Base-by-base conservation (phyloP, 116 monocot genomes). In the Posidonia oceanica region DNA sequence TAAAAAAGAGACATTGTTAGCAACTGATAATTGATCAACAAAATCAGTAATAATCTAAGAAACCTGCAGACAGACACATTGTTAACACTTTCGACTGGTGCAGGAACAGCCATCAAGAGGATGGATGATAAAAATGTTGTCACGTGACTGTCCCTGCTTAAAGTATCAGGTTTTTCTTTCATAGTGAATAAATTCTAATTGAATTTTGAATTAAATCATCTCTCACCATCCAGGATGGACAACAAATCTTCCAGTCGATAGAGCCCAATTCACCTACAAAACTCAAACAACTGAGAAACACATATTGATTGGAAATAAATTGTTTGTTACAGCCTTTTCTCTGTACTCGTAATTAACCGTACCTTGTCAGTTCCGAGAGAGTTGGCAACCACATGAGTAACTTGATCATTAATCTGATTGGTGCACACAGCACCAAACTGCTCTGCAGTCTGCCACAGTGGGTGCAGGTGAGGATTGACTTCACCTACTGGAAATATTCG, bases 141-240 rank as follows among this genome's bases (percentile, higher is more conserved):
- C 36, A 56, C n/a, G 37, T 70, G 39, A 70, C 39, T 39, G 38
- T 36, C 36, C 41, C 37, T 70, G 40, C 5, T 23, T 7, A 5
- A 37, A 0, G 23, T 11, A 64, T 38, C 23, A 39, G 22, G 51
- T 48, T 52, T 29, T 48, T 29, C 22, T 69, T 14, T 14, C 23
- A 15, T 53, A 55, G 20, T 3, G n/a, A 70, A n/a, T 15, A 4
- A 51, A 22, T 42, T 8, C 1, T 11, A 38, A 59, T 36, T 13
- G 22, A 71, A 39, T 59, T 66, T 12, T 15, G 3, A 53, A 77
- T 59, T 12, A 12, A 68, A 63, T 14, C 29, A 74, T 75, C 37
- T 79, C 95, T 95, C 83, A 95, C 95, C 95, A 95, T 75, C 88
- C 77, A 36, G 91, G 95, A 76, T 91, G 80, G 16, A 94, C 94